These are phyloP conservation scores for Ceratocystis alfenasii DNA, from an alignment of 2,329 filamentous ascomycete species.

Conservation along the genomic window DNA sequence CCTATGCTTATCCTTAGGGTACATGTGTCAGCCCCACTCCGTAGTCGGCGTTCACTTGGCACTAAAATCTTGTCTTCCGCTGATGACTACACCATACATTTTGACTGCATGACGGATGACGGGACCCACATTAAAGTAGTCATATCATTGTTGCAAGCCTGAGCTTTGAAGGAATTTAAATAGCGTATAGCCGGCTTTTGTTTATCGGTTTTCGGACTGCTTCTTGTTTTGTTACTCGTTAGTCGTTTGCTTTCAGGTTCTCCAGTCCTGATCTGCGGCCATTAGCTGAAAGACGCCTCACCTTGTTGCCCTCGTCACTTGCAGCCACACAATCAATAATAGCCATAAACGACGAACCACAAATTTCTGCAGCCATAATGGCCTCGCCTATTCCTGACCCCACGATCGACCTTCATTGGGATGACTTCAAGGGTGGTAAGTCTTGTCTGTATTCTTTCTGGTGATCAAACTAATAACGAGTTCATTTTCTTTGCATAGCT, in stretches of 20 bases:
- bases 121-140: conserved; percentile 7
- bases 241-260: conserved; percentile 7
- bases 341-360: neutral
- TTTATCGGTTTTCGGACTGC: neutral
- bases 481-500: conserved; percentile 27
- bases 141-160: neutral
- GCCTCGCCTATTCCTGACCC: conserved; percentile 44
- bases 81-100: conserved; percentile 4
- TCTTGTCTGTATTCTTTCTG: neutral
- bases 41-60: conserved; percentile 12
- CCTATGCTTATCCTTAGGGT: neutral
- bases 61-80: conserved; percentile 2
- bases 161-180: neutral
- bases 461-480: neutral
- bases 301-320: neutral
- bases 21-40: neutral
- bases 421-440: conserved; percentile 43
- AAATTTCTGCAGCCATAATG: conserved; percentile 12
- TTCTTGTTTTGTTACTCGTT: neutral
- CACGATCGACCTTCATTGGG: conserved; percentile 55
- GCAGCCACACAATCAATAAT: neutral
- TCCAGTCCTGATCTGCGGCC: conserved; percentile 11
- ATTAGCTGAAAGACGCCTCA: neutral
- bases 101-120: neutral
- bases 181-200: neutral